phyloP scores from a whole-genome alignment of 139 green algal species.

The Coccomyxa sp. region DNA sequence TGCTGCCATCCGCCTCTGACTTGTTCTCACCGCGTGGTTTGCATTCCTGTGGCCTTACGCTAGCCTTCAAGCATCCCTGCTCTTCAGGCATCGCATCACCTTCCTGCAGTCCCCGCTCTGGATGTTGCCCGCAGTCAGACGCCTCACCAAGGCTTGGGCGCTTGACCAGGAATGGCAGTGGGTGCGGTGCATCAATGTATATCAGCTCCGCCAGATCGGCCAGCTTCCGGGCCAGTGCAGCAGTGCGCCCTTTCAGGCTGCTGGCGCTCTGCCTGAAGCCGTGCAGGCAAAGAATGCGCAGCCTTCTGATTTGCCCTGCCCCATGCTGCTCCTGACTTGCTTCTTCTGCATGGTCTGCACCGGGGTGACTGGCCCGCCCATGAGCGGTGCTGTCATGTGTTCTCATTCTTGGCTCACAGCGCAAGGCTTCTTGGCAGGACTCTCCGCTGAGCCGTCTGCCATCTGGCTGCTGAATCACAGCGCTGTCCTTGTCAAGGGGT shows the following conservation, averaged over 20 bases:
- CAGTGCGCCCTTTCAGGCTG: conserved; percentile 45
- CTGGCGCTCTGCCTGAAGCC: conserved; percentile 80
- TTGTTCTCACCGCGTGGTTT: too few relatives aligned
- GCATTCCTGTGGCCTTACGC: background rate
- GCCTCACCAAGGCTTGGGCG: background rate
- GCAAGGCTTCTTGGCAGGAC: too few relatives aligned
- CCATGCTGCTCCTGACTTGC: background rate
- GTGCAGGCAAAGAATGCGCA: conserved; percentile 83
- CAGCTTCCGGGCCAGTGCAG: conserved; percentile 56
- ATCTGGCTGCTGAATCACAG: too few relatives aligned
- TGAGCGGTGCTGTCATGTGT: too few relatives aligned
- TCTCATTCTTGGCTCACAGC: too few relatives aligned
- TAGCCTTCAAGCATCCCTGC: background rate
- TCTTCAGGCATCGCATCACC: background rate
- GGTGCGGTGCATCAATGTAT: conserved; percentile 80
- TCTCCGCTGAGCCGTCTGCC: too few relatives aligned
- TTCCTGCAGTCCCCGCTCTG: background rate
- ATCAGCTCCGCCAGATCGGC: conserved; percentile 57
- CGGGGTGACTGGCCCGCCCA: background rate
- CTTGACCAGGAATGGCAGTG: conserved; percentile 49
- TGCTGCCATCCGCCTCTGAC: too few relatives aligned
- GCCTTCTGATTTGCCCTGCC: conserved; percentile 18
- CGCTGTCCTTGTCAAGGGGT: too few relatives aligned
- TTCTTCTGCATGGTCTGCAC: too few relatives aligned
- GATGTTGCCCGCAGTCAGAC: background rate